These are phyloP conservation scores for Gossypium davidsonii DNA, from an alignment of 441 rosid species.

Conservation along the genomic window DNA sequence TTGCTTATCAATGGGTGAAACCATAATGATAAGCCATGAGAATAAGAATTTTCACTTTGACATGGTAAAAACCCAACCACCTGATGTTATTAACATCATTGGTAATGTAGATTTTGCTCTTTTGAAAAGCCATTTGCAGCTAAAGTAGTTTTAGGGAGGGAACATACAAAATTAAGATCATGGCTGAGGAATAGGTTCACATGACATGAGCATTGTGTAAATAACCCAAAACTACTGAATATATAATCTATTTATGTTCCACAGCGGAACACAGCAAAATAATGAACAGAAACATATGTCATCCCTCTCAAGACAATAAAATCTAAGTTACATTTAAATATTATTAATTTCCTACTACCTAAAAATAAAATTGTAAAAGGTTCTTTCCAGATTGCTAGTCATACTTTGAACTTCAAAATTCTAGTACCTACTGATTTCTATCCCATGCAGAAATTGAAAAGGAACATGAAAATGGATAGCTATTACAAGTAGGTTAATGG, in stretches of 20 bases:
- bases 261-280: background rate
- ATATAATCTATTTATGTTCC: too few species aligned
- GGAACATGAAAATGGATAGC: background rate
- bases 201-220: too few species aligned
- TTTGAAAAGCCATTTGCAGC: background rate
- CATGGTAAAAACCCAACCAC: slow-evolving; percentile 16
- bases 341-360: background rate
- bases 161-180: too few species aligned
- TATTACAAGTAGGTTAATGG: background rate
- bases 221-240: too few species aligned
- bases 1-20: slow-evolving; percentile 22
- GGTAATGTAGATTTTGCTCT: slow-evolving; percentile 21
- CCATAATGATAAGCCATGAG: slow-evolving; percentile 11
- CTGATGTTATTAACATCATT: slow-evolving; percentile 13
- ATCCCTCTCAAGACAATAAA: background rate
- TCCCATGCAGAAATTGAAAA: background rate
- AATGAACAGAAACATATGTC: background rate
- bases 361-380: background rate
- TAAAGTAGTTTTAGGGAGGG: too few species aligned
- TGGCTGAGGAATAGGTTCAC: too few species aligned
- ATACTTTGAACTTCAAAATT: background rate
- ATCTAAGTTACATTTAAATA: background rate
- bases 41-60: slow-evolving; percentile 1
- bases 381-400: background rate
- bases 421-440: background rate